phyloP scores from a whole-genome alignment of 805 yeast species.

The Candida chauliodis region DNA sequence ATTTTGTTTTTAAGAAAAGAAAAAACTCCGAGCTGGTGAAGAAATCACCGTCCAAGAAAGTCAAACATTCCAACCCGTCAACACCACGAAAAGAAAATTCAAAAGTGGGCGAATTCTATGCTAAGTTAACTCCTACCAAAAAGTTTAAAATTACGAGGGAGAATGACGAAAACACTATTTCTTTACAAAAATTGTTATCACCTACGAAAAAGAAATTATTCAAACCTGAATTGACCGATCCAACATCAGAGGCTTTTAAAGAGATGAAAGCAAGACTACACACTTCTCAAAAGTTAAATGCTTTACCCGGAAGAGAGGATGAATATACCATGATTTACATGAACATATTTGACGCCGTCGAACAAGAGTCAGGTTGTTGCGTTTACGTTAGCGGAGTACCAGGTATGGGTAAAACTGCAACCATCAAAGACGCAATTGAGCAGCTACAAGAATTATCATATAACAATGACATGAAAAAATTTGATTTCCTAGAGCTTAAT shows the following conservation, averaged over 20 bases:
- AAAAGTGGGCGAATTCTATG: slow-evolving; percentile 19
- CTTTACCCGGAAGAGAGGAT: slow-evolving; percentile 81
- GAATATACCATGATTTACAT: slow-evolving; percentile 71
- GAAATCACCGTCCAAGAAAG: slow-evolving; percentile 9
- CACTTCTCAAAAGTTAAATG: slow-evolving; percentile 41
- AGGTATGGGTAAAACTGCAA: slow-evolving; percentile 96
- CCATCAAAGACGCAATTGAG: slow-evolving; percentile 79
- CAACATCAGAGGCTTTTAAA: slow-evolving; percentile 29
- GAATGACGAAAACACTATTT: slow-evolving; percentile 8
- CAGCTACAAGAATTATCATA: slow-evolving; percentile 47
- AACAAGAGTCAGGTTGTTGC: slow-evolving; percentile 72
- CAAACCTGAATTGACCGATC: slow-evolving; percentile 13
- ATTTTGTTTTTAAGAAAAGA: slow-evolving; percentile 11
- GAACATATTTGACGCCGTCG: slow-evolving; percentile 68
- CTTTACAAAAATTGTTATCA: slow-evolving; percentile 13
- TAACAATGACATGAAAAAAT: slow-evolving; percentile 34
- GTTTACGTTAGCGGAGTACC: slow-evolving; percentile 95
- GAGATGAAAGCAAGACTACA: slow-evolving; percentile 41
- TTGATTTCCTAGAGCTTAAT: slow-evolving; percentile 81
- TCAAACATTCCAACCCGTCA: slow-evolving; percentile 3
- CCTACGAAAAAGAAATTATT: slow-evolving; percentile 10
- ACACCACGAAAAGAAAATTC: slow-evolving; percentile 20
- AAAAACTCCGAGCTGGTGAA: slow-evolving; percentile 2
- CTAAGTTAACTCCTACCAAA: slow-evolving; percentile 19
- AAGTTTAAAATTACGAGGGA: slow-evolving; percentile 24